Percentiles rank a stretch among this genome's conserved stretches.
phyloP scores from a whole-genome alignment of 148 eudicot species.

The Chenopodium quinoa region DNA sequence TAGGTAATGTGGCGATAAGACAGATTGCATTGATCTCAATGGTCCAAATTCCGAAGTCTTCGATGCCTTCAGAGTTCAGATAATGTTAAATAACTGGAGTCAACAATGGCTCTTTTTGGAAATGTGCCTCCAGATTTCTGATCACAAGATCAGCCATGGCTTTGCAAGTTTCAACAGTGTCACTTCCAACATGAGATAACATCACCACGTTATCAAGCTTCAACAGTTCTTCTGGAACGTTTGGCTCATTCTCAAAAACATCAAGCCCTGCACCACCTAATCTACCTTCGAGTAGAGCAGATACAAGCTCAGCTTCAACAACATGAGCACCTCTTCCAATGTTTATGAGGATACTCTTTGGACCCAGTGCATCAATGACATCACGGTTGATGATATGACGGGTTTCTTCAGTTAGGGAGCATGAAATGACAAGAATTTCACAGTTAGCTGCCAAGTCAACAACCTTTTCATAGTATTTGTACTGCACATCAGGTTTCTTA shows the following conservation, averaged over 20 bases:
- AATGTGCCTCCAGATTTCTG: slow-evolving; percentile 65
- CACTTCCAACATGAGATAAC: slow-evolving; percentile 68
- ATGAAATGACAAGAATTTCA: slow-evolving; percentile 63
- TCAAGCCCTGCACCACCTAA: slow-evolving; percentile 89
- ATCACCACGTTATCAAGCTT: slow-evolving; percentile 69
- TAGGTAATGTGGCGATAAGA: background rate
- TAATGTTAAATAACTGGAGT: slow-evolving; percentile 58
- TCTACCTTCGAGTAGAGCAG: slow-evolving; percentile 72
- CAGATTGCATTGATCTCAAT: background rate
- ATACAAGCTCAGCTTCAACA: slow-evolving; percentile 72
- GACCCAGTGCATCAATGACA: slow-evolving; percentile 70
- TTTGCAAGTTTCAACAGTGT: slow-evolving; percentile 58
- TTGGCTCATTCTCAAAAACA: slow-evolving; percentile 81
- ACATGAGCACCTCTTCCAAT: slow-evolving; percentile 79
- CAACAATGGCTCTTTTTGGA: slow-evolving; percentile 48
- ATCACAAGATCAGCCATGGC: slow-evolving; percentile 79
- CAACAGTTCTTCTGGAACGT: slow-evolving; percentile 63
- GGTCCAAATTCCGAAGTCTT: background rate
- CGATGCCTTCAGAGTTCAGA: background rate
- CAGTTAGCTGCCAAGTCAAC: slow-evolving; percentile 57
- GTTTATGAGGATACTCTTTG: slow-evolving; percentile 68
- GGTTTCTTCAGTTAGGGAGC: slow-evolving; percentile 56
- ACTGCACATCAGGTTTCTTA: slow-evolving; percentile 40
- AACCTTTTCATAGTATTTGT: slow-evolving; percentile 51
- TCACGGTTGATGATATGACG: slow-evolving; percentile 65